These are phyloP conservation scores for Aspergillus homomorphus DNA, from an alignment of 495 filamentous ascomycete genomes.

Conservation along the genomic window DNA sequence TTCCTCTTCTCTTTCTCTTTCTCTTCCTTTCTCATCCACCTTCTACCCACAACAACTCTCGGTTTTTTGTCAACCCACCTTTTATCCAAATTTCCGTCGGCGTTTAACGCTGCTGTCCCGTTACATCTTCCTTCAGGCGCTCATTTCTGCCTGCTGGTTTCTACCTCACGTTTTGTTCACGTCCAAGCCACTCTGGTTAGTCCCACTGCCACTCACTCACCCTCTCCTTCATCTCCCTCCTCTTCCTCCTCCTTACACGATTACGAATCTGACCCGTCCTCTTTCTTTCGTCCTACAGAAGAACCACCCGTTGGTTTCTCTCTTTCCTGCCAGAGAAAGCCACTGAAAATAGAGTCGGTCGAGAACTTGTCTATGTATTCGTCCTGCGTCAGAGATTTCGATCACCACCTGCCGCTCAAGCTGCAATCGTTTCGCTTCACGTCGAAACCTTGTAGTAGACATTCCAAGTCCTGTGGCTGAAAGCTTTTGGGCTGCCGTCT, in stretches of 20 bases:
- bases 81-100: conserved; percentile 14
- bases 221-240: no score
- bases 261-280: conserved; percentile 29
- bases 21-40: conserved; percentile 8
- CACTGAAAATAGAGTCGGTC: conserved; percentile 27
- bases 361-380: conserved; percentile 75
- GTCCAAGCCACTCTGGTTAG: conserved; percentile 22
- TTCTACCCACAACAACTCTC: conserved; percentile 6
- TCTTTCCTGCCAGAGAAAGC: conserved; percentile 39
- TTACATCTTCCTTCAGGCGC: conserved; percentile 13
- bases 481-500: conserved; percentile 26
- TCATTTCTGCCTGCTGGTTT: conserved; percentile 14
- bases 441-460: conserved; percentile 82
- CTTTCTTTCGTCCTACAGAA: conserved; percentile 16
- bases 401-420: conserved; percentile 84
- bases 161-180: conserved; percentile 10
- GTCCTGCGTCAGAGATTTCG: conserved; percentile 68
- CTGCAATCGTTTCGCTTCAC: conserved; percentile 90
- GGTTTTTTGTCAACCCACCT: background rate
- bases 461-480: conserved; percentile 87
- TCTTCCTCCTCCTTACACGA: conserved; percentile 16
- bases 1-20: conserved; percentile 15
- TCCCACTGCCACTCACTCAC: conserved; percentile 18
- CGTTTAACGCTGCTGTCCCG: conserved; percentile 14
- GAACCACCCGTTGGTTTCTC: conserved; percentile 38